These are phyloP conservation scores for Yamadazyma friedrichii DNA, from an alignment of 1,139 yeast species.

Conservation along the genomic window DNA sequence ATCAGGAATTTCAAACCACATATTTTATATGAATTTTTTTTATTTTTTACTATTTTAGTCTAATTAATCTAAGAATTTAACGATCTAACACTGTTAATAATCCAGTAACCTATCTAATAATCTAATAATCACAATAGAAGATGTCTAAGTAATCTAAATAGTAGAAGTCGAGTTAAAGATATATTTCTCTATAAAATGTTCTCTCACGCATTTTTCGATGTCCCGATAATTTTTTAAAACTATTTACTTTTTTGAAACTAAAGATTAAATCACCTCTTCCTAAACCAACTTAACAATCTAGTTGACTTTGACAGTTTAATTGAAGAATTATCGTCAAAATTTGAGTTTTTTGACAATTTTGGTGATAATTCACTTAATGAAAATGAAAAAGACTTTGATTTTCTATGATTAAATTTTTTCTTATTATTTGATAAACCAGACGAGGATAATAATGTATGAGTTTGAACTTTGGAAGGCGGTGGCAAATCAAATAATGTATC, in stretches of 20 bases:
- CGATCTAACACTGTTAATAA: no score
- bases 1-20: slow-evolving; percentile 25
- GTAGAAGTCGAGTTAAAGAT: not conserved
- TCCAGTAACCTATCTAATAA: no score
- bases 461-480: not conserved
- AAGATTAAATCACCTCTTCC: slow-evolving; percentile 11
- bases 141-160: no score
- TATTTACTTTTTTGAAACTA: no score
- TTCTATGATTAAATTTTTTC: slow-evolving; percentile 9
- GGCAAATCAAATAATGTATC: slow-evolving; percentile 1
- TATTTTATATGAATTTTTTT: slow-evolving; percentile 4
- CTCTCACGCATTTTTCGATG: not conserved
- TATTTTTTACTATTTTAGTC: not conserved
- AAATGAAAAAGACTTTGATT: slow-evolving; percentile 15
- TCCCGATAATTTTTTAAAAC: not conserved
- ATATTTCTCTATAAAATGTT: slow-evolving; percentile 1
- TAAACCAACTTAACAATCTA: slow-evolving; percentile 17
- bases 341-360: slow-evolving; percentile 10
- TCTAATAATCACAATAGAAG: no score
- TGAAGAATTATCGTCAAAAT: slow-evolving; percentile 9
- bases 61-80: not conserved
- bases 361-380: slow-evolving; percentile 12
- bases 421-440: not conserved
- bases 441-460: not conserved
- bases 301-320: slow-evolving; percentile 12